A percentile compares a stretch with the other conserved stretches of the same genome.
Conservation (phyloP, 331 rosid species). For the Malus hybrid region DNA sequence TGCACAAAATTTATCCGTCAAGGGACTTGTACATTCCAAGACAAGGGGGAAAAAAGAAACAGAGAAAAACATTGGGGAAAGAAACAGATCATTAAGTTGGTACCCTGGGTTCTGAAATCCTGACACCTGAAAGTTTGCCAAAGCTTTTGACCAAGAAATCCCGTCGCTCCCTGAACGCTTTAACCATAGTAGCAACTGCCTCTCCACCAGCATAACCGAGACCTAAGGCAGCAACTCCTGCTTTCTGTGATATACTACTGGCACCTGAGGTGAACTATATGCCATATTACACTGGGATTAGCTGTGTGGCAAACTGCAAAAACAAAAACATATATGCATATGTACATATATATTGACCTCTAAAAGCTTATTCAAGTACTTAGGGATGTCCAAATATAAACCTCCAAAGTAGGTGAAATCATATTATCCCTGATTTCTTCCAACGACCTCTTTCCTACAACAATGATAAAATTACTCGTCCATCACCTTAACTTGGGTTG, state of each 20-base stretch:
- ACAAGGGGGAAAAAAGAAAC: not conserved
- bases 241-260: slow-evolving; percentile 83
- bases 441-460: not conserved
- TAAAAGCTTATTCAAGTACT: too few relatives aligned
- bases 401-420: not conserved
- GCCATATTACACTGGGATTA: slow-evolving; percentile 9
- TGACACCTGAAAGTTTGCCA: slow-evolving; percentile 60
- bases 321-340: not conserved
- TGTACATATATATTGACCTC: too few relatives aligned
- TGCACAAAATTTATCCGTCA: not conserved
- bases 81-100: not conserved
- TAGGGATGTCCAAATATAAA: not conserved
- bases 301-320: not conserved
- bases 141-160: slow-evolving; percentile 84
- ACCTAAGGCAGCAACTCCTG: slow-evolving; percentile 86
- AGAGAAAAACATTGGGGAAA: not conserved
- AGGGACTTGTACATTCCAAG: not conserved
- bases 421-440: not conserved
- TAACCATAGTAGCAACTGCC: slow-evolving; percentile 69
- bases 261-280: slow-evolving; percentile 78
- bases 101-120: slow-evolving; percentile 78
- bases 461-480: not conserved
- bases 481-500: not conserved
- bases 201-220: slow-evolving; percentile 90
- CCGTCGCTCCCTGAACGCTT: slow-evolving; percentile 78